Evolutionary conservation across 2,329 filamentous ascomycete species (phyloP).

Genomic region (Clonostachys byssicola): DNA sequence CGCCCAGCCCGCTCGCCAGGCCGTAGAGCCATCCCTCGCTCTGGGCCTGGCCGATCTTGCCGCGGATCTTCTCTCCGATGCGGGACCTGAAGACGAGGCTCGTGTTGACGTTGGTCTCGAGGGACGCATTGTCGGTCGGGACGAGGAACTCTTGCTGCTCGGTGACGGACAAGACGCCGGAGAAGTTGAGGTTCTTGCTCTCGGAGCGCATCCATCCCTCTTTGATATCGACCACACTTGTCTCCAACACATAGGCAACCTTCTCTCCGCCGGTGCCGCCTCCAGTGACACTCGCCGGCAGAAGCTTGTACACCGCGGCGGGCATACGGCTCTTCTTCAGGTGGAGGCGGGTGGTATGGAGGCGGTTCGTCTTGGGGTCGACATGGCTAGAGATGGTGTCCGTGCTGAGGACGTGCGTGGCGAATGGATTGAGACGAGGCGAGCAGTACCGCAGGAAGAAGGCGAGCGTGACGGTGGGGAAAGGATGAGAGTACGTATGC

Average conservation of each 20-base stretch:
- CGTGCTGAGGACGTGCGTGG: conserved; percentile 76
- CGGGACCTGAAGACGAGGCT: conserved; percentile 69
- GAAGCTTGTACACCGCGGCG: conserved; percentile 67
- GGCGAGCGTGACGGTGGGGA: conserved; percentile 80
- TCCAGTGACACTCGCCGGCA: conserved; percentile 67
- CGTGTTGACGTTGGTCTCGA: conserved; percentile 65
- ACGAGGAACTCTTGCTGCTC: conserved; percentile 68
- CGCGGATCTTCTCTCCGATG: conserved; percentile 64
- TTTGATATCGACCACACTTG: conserved; percentile 71
- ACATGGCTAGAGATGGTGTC: conserved; percentile 74
- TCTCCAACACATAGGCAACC: conserved; percentile 78
- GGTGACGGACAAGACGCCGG: conserved; percentile 72
- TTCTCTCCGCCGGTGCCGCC: conserved; percentile 56
- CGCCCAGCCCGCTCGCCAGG: conserved; percentile 55
- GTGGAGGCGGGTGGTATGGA: conserved; percentile 76
- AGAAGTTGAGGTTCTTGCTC: conserved; percentile 77
- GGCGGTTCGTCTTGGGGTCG: conserved; percentile 68
- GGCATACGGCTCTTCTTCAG: conserved; percentile 79
- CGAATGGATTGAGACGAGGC: conserved; percentile 70
- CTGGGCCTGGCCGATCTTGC: conserved; percentile 41
- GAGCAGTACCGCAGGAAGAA: conserved; percentile 85
- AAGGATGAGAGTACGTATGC: conserved; percentile 75
- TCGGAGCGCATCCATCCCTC: conserved; percentile 83
- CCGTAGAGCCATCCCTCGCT: conserved; percentile 44
- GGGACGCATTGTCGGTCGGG: conserved; percentile 17